Base-by-base conservation (phyloP, 768 basidiomycete species). In the Astraeus odoratus region DNA sequence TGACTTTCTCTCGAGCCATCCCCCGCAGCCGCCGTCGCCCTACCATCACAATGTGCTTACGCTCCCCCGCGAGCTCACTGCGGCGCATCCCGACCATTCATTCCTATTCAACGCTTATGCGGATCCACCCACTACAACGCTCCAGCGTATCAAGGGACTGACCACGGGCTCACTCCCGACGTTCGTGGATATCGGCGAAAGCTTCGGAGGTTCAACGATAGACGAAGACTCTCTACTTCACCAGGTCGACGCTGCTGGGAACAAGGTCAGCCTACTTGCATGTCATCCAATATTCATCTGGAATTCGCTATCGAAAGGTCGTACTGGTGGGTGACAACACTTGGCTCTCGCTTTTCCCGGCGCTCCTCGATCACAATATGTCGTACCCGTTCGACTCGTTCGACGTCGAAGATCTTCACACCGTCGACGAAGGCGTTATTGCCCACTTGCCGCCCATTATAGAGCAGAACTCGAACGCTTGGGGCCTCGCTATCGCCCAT, bases 251-350 rank as follows among this genome's bases (percentile, higher is more conserved):
- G 50, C 66, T 10, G 73, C 75, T 0, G 79, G 76, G 12, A 83
- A 76, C 62, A 81, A 73, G 58, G 87, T 86, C 53, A 57, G 49
- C 33, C 26, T 18, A 5, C 8, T 23, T 16, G 25, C 40, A 6
- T 19, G 38, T 16, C 15, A 18, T 10, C 22, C n/a, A 15, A 5
- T 20, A 20, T n/a, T 42, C 50, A 34, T 50, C 43, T 38, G 39
- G 40, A 51, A 35, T 5, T n/a, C 44, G 26, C 48, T 46, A 65
- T 55, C 58, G 58, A 47, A 69, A 86, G 76, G 66, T 89, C 42
- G 89, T 86, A 1, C 86, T 97, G 60, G 90, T 90, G 81, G 95
- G 96, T 0, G 95, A 98, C 57, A 92, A 98, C 61, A 99, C 96
- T 0, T 99, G 96, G 96, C 78, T 86, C 64, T 77, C 82, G 1